Percentiles rank a stretch among this genome's conserved stretches.
phyloP scores from a whole-genome alignment of 2,329 filamentous ascomycete species.

The Aspergillus intermedius region DNA sequence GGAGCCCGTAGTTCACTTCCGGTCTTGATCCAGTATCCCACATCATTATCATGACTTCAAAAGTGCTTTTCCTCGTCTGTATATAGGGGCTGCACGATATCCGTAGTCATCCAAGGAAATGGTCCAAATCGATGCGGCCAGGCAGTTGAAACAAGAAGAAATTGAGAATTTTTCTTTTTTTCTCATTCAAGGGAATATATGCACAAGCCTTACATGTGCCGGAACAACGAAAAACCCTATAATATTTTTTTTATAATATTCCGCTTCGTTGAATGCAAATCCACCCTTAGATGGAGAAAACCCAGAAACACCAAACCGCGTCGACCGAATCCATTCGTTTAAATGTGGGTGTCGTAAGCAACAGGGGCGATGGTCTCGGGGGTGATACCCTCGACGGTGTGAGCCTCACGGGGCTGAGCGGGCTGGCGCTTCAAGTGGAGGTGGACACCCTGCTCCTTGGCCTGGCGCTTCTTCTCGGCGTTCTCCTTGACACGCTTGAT shows the following conservation, averaged over 20 bases:
- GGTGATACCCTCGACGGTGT: conserved; percentile 75
- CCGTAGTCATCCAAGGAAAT: neutral
- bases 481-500: conserved; percentile 94
- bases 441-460: conserved; percentile 80
- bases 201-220: conserved; percentile 34
- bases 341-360: conserved; percentile 98
- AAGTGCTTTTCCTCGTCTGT: too few species aligned
- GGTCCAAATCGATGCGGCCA: neutral
- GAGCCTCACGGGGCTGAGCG: conserved; percentile 68
- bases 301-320: conserved; percentile 35
- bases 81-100: neutral
- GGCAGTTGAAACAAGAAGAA: conserved; percentile 10
- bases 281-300: conserved; percentile 27
- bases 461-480: conserved; percentile 84
- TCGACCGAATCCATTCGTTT: conserved; percentile 43
- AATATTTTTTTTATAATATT: conserved; percentile 17
- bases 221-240: conserved; percentile 26
- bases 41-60: too few species aligned
- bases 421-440: conserved; percentile 92
- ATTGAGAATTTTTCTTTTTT: conserved; percentile 32
- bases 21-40: too few species aligned
- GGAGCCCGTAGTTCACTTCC: too few species aligned
- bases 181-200: conserved; percentile 41
- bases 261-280: conserved; percentile 35
- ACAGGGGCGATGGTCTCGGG: conserved; percentile 89